Evolutionary conservation across 78 protist genomes (phyloP), one percentile per base, ranked within the genome.

Genomic region (Guillardia theta): DNA sequence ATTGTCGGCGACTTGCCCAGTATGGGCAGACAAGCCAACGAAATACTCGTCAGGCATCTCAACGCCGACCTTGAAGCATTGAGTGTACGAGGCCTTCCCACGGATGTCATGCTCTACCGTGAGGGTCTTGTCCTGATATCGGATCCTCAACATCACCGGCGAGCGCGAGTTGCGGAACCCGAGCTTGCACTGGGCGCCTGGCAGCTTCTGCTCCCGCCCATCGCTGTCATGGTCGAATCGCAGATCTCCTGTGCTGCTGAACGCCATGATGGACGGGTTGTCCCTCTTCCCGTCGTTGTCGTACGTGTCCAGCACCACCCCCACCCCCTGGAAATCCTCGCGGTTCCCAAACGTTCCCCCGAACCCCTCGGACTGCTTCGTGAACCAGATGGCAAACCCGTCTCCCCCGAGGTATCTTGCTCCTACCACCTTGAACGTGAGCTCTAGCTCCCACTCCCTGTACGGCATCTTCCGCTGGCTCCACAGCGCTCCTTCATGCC

Each of bases 341-440:
- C 18, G 19, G 33, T 80, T 80, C 33, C 90, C 90, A 30, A 80
- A 80, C n/a, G 90, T 80, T 1, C 53, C 50, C 6, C 90, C 90
- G 4, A 70, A 70, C 6, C 1, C 45, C 83, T 70, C 83, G 46
- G 83, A 70, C 83, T 70, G 41, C 83, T 24, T 1, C 0, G 90
- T 80, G 48, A 44, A 80, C 90, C 90, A 80, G 33, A 80, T 24
- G 44, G 44, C 90, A 48, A 80, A 80, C 44, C 90, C 90, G 90
- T 80, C 90, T 4, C 90, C 90, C 43, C 90, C 90, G 53, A 80
- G 90, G 24, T 44, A 80, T 12, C 90, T 46, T 9, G 46, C 90
- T 39, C 90, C 90, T 4, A 43, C 22, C 8, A 24, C 83, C 83
- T 70, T 70, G 83, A 70, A 70, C 10, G 33, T 24, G 8, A 70